phyloP scores from a whole-genome alignment of 257 asterid genomes.

The Paraleonurus japonicus region DNA sequence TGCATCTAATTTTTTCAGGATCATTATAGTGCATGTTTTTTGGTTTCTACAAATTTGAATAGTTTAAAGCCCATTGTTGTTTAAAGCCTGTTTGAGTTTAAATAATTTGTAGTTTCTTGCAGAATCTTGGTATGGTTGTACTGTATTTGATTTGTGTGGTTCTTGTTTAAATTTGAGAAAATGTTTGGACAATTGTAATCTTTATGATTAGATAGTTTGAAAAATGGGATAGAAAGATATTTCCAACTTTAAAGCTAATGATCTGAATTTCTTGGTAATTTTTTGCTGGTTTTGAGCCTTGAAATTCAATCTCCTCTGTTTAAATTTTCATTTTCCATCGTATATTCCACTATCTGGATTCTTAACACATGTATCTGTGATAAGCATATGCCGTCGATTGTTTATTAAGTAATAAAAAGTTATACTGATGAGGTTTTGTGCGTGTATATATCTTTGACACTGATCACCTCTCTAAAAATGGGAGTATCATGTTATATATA shows the following conservation, averaged over 20 bases:
- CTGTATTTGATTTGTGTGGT: neutral
- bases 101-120: neutral
- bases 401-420: too few relatives aligned
- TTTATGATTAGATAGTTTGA: neutral
- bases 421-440: too few relatives aligned
- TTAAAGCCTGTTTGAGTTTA: neutral
- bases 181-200: neutral
- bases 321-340: neutral
- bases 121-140: neutral
- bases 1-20: neutral
- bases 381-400: neutral
- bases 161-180: neutral
- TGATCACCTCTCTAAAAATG: neutral
- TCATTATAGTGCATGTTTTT: conserved; percentile 19
- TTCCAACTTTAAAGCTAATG: neutral
- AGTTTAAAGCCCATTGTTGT: neutral
- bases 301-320: neutral
- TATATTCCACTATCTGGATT: neutral
- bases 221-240: neutral
- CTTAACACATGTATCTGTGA: neutral
- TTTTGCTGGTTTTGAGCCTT: neutral
- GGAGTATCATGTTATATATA: neutral
- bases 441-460: neutral
- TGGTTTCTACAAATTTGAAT: neutral
- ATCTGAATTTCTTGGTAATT: neutral